Evolutionary conservation across 139 green algal species (phyloP).

Genomic region (Tetradesmus obliquus): DNA sequence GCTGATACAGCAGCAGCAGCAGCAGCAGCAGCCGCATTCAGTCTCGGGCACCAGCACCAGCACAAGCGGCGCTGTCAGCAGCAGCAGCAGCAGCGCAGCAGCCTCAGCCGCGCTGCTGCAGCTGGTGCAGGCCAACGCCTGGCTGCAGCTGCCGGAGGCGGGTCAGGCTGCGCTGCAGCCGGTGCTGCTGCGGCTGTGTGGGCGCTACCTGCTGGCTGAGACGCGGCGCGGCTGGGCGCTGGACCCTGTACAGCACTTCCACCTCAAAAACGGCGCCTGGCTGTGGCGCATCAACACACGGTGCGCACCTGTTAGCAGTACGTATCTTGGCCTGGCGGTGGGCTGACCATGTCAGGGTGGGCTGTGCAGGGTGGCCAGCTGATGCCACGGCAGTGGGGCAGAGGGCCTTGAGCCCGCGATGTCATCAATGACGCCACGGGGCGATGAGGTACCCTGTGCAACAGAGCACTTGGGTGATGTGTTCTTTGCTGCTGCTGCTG

Average conservation of each 20-base stretch:
- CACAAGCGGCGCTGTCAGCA: background rate
- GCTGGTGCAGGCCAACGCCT: slow-evolving; percentile 17
- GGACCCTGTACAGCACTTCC: slow-evolving; percentile 89
- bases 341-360: background rate
- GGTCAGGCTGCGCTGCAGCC: background rate
- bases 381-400: background rate
- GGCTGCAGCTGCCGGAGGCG: slow-evolving; percentile 30
- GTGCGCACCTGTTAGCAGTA: background rate
- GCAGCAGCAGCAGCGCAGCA: background rate
- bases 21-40: background rate
- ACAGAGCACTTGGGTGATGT: no score
- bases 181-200: slow-evolving; percentile 70
- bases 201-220: slow-evolving; percentile 75
- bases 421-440: no score
- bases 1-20: background rate
- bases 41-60: background rate
- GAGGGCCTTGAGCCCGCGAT: no score
- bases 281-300: slow-evolving; percentile 75
- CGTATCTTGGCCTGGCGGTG: background rate
- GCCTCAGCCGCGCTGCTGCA: background rate
- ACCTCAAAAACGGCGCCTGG: slow-evolving; percentile 85
- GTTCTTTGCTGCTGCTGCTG: background rate
- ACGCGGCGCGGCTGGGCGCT: slow-evolving; percentile 71
- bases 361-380: no score
- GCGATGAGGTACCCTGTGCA: no score